Evolutionary conservation across 2,329 filamentous ascomycete genomes (phyloP).

Genomic region (Cercospora sesami): DNA sequence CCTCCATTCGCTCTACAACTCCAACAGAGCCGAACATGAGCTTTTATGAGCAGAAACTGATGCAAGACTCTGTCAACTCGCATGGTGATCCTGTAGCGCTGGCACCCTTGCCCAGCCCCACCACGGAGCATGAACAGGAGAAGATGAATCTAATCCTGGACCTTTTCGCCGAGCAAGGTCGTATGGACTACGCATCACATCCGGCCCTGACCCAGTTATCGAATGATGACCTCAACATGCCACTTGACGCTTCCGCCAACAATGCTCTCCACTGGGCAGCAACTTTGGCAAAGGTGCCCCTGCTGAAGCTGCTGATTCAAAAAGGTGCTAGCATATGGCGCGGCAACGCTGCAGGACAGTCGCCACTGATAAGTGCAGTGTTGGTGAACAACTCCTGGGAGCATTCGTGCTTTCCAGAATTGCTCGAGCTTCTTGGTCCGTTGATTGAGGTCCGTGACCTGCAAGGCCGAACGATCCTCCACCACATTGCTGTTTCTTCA

Average conservation of each 20-base stretch:
- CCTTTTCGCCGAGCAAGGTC: conserved; percentile 62
- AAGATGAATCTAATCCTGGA: conserved; percentile 81
- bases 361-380: conserved; percentile 87
- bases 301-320: conserved; percentile 77
- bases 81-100: conserved; percentile 61
- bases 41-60: conserved; percentile 59
- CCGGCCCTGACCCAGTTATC: conserved; percentile 75
- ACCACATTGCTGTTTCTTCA: conserved; percentile 94
- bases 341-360: conserved; percentile 87
- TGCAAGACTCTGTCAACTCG: conserved; percentile 41
- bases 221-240: conserved; percentile 82
- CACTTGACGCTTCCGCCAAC: conserved; percentile 84
- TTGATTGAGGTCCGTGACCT: conserved; percentile 90
- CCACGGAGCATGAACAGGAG: conserved; percentile 66
- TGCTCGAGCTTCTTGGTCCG: conserved; percentile 82
- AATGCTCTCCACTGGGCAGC: conserved; percentile 96
- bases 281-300: conserved; percentile 79
- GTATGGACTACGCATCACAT: conserved; percentile 70
- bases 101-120: conserved; percentile 62
- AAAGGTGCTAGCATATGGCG: conserved; percentile 85
- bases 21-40: conserved; percentile 80
- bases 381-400: conserved; percentile 94
- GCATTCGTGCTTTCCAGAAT: conserved; percentile 82
- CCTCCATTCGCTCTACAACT: conserved; percentile 62
- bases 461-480: conserved; percentile 85